Evolutionary conservation across 2,329 filamentous ascomycete species (phyloP).

Genomic region (Ceratocystis eucalypticola): DNA sequence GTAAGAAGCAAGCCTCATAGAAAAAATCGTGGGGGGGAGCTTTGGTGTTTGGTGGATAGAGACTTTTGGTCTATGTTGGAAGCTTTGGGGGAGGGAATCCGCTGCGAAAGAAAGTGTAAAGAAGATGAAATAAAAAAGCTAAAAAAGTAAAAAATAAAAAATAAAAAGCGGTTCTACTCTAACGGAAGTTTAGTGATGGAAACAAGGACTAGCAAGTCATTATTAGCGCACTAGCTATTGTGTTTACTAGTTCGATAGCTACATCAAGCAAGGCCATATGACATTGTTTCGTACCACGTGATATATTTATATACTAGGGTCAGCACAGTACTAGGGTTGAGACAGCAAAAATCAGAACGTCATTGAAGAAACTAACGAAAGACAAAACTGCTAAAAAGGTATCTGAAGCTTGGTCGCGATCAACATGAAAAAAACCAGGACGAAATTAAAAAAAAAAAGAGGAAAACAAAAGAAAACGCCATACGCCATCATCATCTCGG

Average conservation of each 20-base stretch:
- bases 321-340: too few species aligned
- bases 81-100: neutral
- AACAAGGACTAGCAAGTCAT: too few species aligned
- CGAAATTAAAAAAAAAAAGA: neutral
- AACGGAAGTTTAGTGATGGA: too few species aligned
- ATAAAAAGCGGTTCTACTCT: neutral
- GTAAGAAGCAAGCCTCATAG: neutral
- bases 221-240: too few species aligned
- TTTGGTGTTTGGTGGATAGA: neutral
- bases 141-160: neutral
- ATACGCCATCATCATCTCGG: neutral
- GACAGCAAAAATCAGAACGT: too few species aligned
- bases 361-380: too few species aligned
- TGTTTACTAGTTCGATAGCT: too few species aligned
- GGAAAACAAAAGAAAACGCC: neutral
- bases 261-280: too few species aligned
- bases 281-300: too few species aligned
- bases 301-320: too few species aligned
- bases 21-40: constrained; percentile 1
- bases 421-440: neutral
- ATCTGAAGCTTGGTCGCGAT: too few species aligned
- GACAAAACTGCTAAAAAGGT: too few species aligned
- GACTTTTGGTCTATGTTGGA: neutral
- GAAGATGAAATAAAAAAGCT: neutral
- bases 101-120: neutral